Conservation (phyloP, 192 early-diverging fungal genomes). For the Phlyctochytrium arcticum region DNA sequence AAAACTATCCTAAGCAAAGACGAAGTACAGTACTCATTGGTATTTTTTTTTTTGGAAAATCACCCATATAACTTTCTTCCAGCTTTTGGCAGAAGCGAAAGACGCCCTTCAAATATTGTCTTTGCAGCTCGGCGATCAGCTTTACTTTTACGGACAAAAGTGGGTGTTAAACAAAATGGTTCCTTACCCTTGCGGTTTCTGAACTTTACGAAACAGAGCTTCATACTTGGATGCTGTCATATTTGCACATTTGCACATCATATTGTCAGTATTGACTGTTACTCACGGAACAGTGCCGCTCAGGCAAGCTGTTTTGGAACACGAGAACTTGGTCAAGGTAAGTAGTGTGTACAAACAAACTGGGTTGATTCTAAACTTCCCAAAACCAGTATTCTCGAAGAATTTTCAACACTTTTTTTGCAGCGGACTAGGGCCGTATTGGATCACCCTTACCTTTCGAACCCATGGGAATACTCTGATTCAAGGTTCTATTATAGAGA, state of each 20-base stretch:
- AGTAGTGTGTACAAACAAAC: not conserved
- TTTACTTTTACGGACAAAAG: conserved; percentile 51
- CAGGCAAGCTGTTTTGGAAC: conserved; percentile 37
- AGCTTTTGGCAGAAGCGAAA: conserved; percentile 57
- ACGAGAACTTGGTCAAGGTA: conserved; percentile 53
- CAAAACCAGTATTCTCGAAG: conserved; percentile 4
- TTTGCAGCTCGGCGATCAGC: conserved; percentile 38
- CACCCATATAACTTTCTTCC: too few relatives aligned
- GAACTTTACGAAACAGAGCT: too few relatives aligned
- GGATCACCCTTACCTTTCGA: too few relatives aligned
- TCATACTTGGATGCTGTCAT: conserved; percentile 46
- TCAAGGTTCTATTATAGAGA: too few relatives aligned
- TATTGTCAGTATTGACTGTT: conserved; percentile 40
- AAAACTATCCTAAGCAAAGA: conserved; percentile 26
- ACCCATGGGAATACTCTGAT: too few relatives aligned
- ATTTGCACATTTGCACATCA: conserved; percentile 58
- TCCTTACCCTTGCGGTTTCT: not conserved
- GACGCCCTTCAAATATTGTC: conserved; percentile 49
- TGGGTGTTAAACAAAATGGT: conserved; percentile 9
- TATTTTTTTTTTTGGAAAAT: too few relatives aligned
- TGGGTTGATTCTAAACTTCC: not conserved
- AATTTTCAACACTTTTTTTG: conserved; percentile 22
- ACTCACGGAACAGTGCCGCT: conserved; percentile 31
- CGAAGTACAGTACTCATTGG: conserved; percentile 26
- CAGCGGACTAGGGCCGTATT: too few relatives aligned